Evolutionary conservation across 352 stramenopile species (phyloP), one percentile per base, ranked within the genome.

Genomic region (Phytopythium mirpurense): DNA sequence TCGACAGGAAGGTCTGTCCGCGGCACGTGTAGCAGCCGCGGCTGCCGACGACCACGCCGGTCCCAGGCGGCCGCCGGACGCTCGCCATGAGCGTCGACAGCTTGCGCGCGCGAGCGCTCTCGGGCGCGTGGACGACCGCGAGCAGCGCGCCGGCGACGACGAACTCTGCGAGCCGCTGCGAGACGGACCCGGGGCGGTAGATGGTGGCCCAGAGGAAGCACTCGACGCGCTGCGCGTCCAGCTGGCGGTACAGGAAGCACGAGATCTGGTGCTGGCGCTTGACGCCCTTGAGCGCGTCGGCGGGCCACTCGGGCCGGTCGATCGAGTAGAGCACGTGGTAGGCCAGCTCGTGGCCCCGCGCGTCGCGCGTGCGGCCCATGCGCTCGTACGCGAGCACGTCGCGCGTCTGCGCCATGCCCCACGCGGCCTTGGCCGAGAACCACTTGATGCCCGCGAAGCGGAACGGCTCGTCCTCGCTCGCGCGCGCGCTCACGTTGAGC

Each of bases 261-360:
- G 60, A 74, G 11, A 78, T 68, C 36, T 76, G 74, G 47, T 68
- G 59, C 38, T 68, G 56, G 9, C 73, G 70, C 38, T 84, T 84
- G 52, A 78, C 60, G 45, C 69, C 63, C 31, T 75, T 78, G 57
- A 72, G 66, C 9, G 59, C 48, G 46, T 79, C 68, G 16, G 68
- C 63, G 3, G 64, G 67, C 66, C 65, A 84, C 46, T 80, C 68
- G 4, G 71, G 62, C 38, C 74, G 74, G 36, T 82, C 74, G 47
- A 84, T 84, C 44, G 70, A 84, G 63, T 82, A 70, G 32, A 80
- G 27, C 4, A 84, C 70, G 56, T 84, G 70, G 42, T 74, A 84
- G 31, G 62, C 74, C 7, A 84, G 51, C 10, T 73, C 60, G 7
- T 78, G 76, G 9, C 73, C 73, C 3, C 65, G 70, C 11, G 62